phyloP scores from a whole-genome alignment of 306 rosid genomes.

The Clitoria ternatea region DNA sequence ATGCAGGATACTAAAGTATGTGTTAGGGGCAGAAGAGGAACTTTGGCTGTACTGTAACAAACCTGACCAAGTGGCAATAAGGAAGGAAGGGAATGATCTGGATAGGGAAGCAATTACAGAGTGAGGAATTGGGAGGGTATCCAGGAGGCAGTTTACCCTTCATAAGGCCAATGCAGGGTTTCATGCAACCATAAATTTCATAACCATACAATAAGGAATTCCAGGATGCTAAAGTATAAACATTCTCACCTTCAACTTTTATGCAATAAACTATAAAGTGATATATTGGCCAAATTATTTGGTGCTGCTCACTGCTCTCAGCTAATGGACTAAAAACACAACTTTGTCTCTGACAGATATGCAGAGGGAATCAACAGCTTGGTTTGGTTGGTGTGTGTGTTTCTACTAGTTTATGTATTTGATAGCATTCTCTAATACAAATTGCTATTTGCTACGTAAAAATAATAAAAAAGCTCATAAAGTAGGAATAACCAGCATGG shows the following conservation, averaged over 20 bases:
- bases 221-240: background rate
- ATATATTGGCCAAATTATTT: background rate
- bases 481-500: background rate
- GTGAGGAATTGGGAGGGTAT: background rate
- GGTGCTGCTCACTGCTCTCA: no score
- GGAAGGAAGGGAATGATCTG: background rate
- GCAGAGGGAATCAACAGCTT: slow-evolving; percentile 1
- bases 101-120: background rate
- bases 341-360: background rate
- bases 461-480: background rate
- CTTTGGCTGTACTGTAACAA: background rate
- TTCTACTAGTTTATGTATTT: background rate
- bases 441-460: background rate
- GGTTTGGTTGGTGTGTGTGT: slow-evolving; percentile 2
- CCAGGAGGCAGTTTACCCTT: background rate
- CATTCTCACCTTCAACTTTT: background rate
- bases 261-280: background rate
- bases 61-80: background rate
- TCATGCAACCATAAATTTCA: background rate
- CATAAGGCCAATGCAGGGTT: background rate
- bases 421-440: slow-evolving; percentile 12
- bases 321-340: background rate
- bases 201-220: background rate
- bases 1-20: background rate
- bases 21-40: background rate